Evolutionary conservation across 257 asterid species (phyloP), one percentile per base, ranked within the genome.

Genomic region (Jaltomata sinuosa): DNA sequence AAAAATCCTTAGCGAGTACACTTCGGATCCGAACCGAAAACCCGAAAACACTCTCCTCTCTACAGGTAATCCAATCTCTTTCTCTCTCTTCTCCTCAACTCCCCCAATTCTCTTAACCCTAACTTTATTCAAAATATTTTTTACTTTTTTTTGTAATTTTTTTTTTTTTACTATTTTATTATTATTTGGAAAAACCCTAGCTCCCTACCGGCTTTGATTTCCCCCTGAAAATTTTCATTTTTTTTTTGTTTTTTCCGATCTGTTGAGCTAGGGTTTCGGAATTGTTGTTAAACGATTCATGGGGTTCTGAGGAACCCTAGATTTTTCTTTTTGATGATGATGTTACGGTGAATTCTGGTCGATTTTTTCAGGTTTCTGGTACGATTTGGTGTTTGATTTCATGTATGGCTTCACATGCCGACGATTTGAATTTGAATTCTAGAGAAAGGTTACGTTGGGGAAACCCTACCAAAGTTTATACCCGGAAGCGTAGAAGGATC

Each of bases 371-470:
- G 87, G 87, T 55, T 59, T 36, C 5, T 81, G 19, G 40, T 65
- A 38, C 21, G 32, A 18, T 25, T 61, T 25, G 79, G 62, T 38
- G 62, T 40, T 16, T 59, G 50, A 22, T 79, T 22, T 85, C 87
- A 87, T 88, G 93, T 89, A 93, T 93, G 96, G 96, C 88, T 89
- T 89, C 93, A 52, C 92, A 82, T 50, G 52, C 7, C 83, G 89
- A 86, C 81, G 92, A 87, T 49, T 84, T 88, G 89, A 84, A 85
- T 85, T 85, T 88, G 89, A 84, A 84, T 84, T 85, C 82, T 85
- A 87, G 83, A 62, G 84, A 83, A 64, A 84, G 87, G 54, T 64
- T 80, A 49, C 92, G 88, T 22, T 90, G 91, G 92, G 72, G 88
- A 31, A 90, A 78, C 14, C 83, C 86, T 54, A 74, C 85, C 61